Evolutionary conservation across 805 yeast species (phyloP).

Genomic region (Saccharomycopsis sp.): DNA sequence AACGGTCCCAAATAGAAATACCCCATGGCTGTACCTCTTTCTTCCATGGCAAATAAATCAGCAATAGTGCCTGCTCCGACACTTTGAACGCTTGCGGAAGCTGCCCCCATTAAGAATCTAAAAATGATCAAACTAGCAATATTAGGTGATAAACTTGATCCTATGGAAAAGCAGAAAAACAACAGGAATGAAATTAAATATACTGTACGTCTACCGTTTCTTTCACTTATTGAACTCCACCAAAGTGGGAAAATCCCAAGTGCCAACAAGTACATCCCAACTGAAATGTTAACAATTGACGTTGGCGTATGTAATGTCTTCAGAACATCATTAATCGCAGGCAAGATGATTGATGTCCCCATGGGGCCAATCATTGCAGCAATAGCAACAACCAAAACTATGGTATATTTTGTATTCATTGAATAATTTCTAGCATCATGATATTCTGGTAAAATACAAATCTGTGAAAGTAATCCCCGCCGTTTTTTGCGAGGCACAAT

Average conservation of each 20-base stretch:
- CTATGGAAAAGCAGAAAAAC: conserved; percentile 61
- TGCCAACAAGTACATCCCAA: conserved; percentile 69
- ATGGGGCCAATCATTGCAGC: conserved; percentile 81
- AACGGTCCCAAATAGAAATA: conserved; percentile 74
- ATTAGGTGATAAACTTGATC: conserved; percentile 58
- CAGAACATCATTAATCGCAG: conserved; percentile 61
- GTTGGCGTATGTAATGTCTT: conserved; percentile 48
- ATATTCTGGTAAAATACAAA: conserved; percentile 61
- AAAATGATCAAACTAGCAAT: conserved; percentile 60
- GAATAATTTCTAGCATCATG: conserved; percentile 66
- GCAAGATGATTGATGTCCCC: conserved; percentile 81
- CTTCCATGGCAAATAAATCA: conserved; percentile 58
- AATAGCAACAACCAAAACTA: conserved; percentile 60
- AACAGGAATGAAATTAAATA: conserved; percentile 61
- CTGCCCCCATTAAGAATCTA: conserved; percentile 69
- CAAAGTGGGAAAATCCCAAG: conserved; percentile 78
- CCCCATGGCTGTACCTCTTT: conserved; percentile 77
- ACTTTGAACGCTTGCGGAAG: conserved; percentile 79
- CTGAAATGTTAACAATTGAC: conserved; percentile 63
- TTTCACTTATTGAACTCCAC: conserved; percentile 82
- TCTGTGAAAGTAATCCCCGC: conserved; percentile 49
- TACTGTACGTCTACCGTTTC: conserved; percentile 66
- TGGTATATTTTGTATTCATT: conserved; percentile 36
- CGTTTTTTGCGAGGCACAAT: conserved; percentile 36
- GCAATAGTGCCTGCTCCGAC: conserved; percentile 87